Conservation (phyloP, 2,329 filamentous ascomycete species). For the Claviceps purpurea region DNA sequence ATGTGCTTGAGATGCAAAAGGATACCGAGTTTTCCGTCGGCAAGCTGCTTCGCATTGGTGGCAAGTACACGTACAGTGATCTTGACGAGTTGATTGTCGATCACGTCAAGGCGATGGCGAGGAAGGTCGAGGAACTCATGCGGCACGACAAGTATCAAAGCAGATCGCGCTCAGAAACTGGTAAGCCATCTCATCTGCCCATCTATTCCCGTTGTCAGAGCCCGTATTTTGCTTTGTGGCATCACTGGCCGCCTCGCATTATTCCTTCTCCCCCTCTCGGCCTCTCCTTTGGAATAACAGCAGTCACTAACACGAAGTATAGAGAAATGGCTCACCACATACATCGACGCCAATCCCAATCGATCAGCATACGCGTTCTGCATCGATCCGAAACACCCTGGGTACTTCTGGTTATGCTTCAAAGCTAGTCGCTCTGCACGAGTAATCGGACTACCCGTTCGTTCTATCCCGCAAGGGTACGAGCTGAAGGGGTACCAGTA, state of each 20-base stretch:
- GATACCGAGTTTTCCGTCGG: conserved; percentile 94
- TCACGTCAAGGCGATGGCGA: conserved; percentile 94
- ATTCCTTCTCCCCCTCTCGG: background rate
- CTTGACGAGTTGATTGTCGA: conserved; percentile 94
- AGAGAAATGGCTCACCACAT: conserved; percentile 95
- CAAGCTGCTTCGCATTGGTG: conserved; percentile 68
- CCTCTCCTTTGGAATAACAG: conserved; percentile 22
- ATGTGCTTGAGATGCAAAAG: conserved; percentile 93
- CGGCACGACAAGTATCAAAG: conserved; percentile 87
- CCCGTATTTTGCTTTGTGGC: no score
- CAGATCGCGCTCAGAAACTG: conserved; percentile 65
- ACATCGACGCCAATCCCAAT: conserved; percentile 89
- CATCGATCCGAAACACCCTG: conserved; percentile 79
- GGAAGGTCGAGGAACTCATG: conserved; percentile 94
- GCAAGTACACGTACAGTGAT: conserved; percentile 87
- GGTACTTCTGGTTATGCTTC: conserved; percentile 94
- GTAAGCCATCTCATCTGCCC: conserved; percentile 39
- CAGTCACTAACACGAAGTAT: conserved; percentile 2
- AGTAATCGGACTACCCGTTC: conserved; percentile 70
- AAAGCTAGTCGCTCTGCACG: conserved; percentile 69
- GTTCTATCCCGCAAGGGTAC: conserved; percentile 85
- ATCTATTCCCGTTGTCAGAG: no score
- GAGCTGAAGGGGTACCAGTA: conserved; percentile 82
- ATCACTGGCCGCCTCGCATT: background rate
- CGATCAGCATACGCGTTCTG: conserved; percentile 93